Evolutionary conservation across 345 rosid genomes (phyloP), one percentile per base, ranked within the genome.

Genomic region (Bretschneidera sinensis): DNA sequence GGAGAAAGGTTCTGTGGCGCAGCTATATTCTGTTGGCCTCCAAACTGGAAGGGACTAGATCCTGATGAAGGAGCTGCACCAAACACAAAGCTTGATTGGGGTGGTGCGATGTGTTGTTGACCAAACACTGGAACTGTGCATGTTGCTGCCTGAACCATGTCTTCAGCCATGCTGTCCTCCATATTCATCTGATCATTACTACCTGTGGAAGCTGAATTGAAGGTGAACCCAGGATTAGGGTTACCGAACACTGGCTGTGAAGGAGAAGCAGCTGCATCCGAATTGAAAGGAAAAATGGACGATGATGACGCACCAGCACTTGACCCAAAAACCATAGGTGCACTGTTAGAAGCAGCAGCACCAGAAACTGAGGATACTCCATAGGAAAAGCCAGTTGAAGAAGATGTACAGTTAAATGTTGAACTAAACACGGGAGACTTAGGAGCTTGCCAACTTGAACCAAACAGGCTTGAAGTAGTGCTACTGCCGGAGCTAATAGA

Each of bases 161-260:
- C 99, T 79, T 91, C 99, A 14, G 96, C 91, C 99, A 95, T 95
- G 73, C 92, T 86, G 73, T 95, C 97, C 76, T 94, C 99, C 91
- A 88, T 76, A 73, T 60, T 79, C 81, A 87, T 78, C 61, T 89
- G 95, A 76, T 83, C 92, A 66, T 69, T 83, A 76, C 74, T 90
- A 49, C 73, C 65, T 2, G 85, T 43, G 43, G 85, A 56, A 48
- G 78, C 56, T 17, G 85, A 73, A 59, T 75, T 79, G 70, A 86
- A 86, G 19, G 74, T 9, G 57, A 78, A 74, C 69, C 71, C 67
- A 9, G 95, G 35, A n/a, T n/a, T n/a, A 58, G 18, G 45, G 75
- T 34, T 80, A 48, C 88, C 79, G 63, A 84, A 89, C 49, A 62
- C 65, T 11, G 87, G 69, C 72, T 73, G 77, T 18, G 81, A 71